Conservation (phyloP, 768 basidiomycete genomes). For the Suillus subaureus region DNA sequence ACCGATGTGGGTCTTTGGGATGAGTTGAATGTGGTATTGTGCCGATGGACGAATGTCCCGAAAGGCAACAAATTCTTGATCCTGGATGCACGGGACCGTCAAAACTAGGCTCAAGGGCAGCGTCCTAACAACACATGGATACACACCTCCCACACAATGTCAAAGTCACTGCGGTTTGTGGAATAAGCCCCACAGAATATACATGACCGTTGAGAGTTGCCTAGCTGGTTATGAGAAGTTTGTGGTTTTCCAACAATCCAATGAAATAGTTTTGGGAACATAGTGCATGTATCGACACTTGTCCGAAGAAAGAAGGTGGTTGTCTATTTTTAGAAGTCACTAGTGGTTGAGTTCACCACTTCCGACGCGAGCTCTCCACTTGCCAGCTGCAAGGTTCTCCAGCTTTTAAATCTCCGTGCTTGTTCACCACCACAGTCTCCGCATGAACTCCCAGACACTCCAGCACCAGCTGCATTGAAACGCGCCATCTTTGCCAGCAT, state of each 20-base stretch:
- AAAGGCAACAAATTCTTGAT: slow-evolving; percentile 52
- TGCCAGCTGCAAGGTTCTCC: slow-evolving; percentile 3
- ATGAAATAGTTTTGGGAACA: slow-evolving; percentile 10
- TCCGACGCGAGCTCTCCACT: slow-evolving; percentile 2
- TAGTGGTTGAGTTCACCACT: slow-evolving; percentile 7
- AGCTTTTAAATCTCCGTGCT: not conserved
- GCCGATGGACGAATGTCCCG: slow-evolving; percentile 52
- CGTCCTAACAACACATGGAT: not conserved
- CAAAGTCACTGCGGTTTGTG: slow-evolving; percentile 42
- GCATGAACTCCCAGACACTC: not conserved
- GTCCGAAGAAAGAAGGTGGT: not conserved
- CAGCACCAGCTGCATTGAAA: slow-evolving; percentile 2
- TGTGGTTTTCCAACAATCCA: slow-evolving; percentile 12
- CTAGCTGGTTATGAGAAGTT: not conserved
- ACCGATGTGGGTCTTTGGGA: slow-evolving; percentile 58
- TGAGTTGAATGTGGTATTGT: slow-evolving; percentile 50
- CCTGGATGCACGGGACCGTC: slow-evolving; percentile 31
- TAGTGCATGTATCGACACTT: not conserved
- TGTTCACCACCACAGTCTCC: not conserved
- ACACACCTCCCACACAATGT: slow-evolving; percentile 52
- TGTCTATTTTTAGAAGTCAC: slow-evolving; percentile 8
- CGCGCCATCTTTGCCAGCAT: not conserved
- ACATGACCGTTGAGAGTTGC: slow-evolving; percentile 11
- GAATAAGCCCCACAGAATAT: slow-evolving; percentile 47
- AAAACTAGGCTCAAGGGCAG: not conserved